A percentile compares a stretch with the other conserved stretches of the same genome.
Evolutionary conservation across 805 yeast species (phyloP).

Genomic region (Peterozyma xylosa): DNA sequence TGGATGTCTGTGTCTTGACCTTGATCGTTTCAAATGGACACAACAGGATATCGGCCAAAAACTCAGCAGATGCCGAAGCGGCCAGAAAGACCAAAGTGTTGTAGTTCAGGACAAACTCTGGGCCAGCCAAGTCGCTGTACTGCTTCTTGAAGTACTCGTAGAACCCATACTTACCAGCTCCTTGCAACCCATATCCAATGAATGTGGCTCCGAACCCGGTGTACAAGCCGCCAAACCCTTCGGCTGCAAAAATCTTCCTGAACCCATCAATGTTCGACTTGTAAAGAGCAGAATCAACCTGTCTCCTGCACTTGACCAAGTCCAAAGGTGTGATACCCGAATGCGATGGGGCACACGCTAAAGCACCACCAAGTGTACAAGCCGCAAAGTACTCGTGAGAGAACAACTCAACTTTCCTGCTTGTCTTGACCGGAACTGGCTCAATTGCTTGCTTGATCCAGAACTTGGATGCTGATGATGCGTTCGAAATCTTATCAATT

Average conservation of each 20-base stretch:
- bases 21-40: conserved; percentile 96
- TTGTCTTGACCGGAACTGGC: not conserved
- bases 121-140: conserved; percentile 63
- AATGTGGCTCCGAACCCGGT: conserved; percentile 92
- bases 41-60: conserved; percentile 79
- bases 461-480: too few species aligned
- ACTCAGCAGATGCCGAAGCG: conserved; percentile 92
- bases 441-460: conserved; percentile 5
- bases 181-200: conserved; percentile 90
- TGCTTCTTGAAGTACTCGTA: conserved; percentile 85
- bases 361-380: conserved; percentile 69
- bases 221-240: conserved; percentile 70
- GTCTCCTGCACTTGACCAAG: conserved; percentile 88
- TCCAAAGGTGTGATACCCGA: conserved; percentile 90
- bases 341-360: conserved; percentile 97
- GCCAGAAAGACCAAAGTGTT: conserved; percentile 70
- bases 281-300: conserved; percentile 72
- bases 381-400: conserved; percentile 60
- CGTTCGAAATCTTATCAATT: too few species aligned
- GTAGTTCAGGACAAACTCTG: conserved; percentile 50
- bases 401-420: conserved; percentile 39
- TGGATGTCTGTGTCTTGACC: conserved; percentile 87
- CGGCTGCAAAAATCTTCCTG: conserved; percentile 60
- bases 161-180: conserved; percentile 95
- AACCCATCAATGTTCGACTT: conserved; percentile 78